These are phyloP conservation scores for Takashimella koratensis DNA, from an alignment of 1,284 basidiomycete species.

Conservation along the genomic window DNA sequence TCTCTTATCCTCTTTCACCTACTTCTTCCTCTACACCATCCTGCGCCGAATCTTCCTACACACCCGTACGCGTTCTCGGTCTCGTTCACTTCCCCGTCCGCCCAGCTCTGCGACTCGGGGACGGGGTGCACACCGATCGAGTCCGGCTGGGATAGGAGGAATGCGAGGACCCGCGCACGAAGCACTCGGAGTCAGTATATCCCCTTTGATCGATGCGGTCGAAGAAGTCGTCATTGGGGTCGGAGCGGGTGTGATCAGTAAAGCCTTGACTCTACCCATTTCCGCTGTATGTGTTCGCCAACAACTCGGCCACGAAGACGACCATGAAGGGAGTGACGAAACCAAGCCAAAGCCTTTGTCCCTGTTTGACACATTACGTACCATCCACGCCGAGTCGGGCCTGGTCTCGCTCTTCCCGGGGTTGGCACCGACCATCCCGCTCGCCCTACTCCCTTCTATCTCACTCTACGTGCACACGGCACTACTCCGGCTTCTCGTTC, in stretches of 20 bases:
- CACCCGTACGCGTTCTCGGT: slow-evolving; percentile 5
- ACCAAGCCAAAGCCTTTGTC: slow-evolving; percentile 6
- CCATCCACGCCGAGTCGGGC: slow-evolving; percentile 8
- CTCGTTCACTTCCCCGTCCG: slow-evolving; percentile 4
- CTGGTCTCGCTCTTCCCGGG: slow-evolving; percentile 31
- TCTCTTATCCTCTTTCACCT: slow-evolving; percentile 47
- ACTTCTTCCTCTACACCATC: slow-evolving; percentile 44
- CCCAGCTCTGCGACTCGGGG: neutral
- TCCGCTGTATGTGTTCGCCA: slow-evolving; percentile 52
- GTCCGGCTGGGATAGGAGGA: slow-evolving; percentile 24
- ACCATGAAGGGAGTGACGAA: slow-evolving; percentile 16
- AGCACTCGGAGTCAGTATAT: neutral
- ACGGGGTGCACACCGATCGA: no score
- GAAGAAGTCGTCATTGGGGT: slow-evolving; percentile 52
- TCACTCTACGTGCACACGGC: slow-evolving; percentile 49
- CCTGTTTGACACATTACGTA: slow-evolving; percentile 12
- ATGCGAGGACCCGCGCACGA: neutral
- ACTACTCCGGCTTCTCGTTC: slow-evolving; percentile 41
- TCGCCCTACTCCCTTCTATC: slow-evolving; percentile 30
- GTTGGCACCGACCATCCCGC: slow-evolving; percentile 17
- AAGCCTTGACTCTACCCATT: slow-evolving; percentile 51
- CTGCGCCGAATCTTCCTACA: slow-evolving; percentile 26
- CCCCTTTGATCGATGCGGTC: slow-evolving; percentile 25
- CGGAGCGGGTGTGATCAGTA: slow-evolving; percentile 48
- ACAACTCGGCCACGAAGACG: slow-evolving; percentile 45